Percentiles rank a stretch among this genome's conserved stretches.
Conservation (phyloP, 257 asterid species). For the Pogostemon cablin region DNA sequence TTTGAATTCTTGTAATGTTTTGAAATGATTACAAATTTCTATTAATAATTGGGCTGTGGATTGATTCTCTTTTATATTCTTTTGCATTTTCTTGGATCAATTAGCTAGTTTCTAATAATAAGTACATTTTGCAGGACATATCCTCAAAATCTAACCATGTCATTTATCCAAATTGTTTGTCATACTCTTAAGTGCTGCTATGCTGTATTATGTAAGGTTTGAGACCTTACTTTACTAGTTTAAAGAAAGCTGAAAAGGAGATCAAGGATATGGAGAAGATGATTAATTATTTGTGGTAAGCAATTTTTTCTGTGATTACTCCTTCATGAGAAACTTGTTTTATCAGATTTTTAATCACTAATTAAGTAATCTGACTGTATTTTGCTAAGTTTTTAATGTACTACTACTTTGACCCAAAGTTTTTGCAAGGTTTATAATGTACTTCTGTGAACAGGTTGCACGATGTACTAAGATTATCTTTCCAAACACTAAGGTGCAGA, state of each 20-base stretch:
- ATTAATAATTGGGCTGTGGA: too few species aligned
- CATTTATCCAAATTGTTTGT: too few species aligned
- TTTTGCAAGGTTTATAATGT: background rate
- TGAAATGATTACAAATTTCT: too few species aligned
- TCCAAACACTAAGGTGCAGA: slow-evolving; percentile 69
- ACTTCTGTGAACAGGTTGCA: slow-evolving; percentile 59
- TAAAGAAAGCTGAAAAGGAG: slow-evolving; percentile 86
- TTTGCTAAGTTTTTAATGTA: background rate
- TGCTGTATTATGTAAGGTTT: slow-evolving; percentile 57
- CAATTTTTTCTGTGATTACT: background rate
- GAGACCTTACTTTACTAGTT: slow-evolving; percentile 77
- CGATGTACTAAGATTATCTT: slow-evolving; percentile 86
- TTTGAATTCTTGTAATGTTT: too few species aligned
- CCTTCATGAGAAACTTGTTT: background rate
- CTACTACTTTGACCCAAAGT: background rate
- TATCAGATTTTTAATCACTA: slow-evolving; percentile 5
- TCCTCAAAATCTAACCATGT: too few species aligned
- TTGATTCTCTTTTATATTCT: too few species aligned
- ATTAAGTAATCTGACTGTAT: background rate
- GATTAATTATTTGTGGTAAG: slow-evolving; percentile 89
- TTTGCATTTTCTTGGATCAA: too few species aligned
- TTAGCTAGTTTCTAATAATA: too few species aligned
- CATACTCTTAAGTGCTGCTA: too few species aligned
- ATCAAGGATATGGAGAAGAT: slow-evolving; percentile 89
- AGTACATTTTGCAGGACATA: too few species aligned